These are phyloP conservation scores for Asterophora lycoperdoides DNA, from an alignment of 768 basidiomycete species.

Conservation along the genomic window DNA sequence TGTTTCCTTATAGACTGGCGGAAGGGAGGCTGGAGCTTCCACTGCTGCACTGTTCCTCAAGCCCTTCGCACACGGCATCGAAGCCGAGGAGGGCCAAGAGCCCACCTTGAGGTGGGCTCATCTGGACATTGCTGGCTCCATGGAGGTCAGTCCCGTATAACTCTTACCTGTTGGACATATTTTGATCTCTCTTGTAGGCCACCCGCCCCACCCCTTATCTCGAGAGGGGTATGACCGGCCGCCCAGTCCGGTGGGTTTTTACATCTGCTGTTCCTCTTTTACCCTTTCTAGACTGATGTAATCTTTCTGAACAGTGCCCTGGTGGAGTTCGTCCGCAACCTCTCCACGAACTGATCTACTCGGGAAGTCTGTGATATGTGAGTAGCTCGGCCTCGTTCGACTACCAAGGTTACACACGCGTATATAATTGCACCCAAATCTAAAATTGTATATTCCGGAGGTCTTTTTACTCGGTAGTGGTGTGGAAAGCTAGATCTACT, in stretches of 20 bases:
- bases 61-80: conserved; percentile 73
- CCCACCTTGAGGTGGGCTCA: conserved; percentile 78
- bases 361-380: too few relatives aligned
- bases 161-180: neutral
- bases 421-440: too few relatives aligned
- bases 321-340: conserved; percentile 37
- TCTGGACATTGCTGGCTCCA: conserved; percentile 75
- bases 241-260: conserved; percentile 67
- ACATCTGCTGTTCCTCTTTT: neutral
- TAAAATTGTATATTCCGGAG: too few relatives aligned
- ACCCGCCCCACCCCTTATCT: conserved; percentile 56
- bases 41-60: conserved; percentile 89
- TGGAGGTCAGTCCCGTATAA: conserved; percentile 50
- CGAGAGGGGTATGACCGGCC: conserved; percentile 75
- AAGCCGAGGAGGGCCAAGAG: conserved; percentile 51
- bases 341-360: conserved; percentile 22
- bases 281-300: neutral
- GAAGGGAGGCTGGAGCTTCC: conserved; percentile 64
- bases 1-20: conserved; percentile 50
- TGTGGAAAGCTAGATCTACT: too few relatives aligned
- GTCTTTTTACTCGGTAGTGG: too few relatives aligned
- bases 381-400: too few relatives aligned
- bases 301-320: conserved; percentile 26
- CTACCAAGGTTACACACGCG: too few relatives aligned
- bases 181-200: conserved; percentile 29